Conservation (phyloP, 139 green algal species). For the Picochlorum costavermella region DNA sequence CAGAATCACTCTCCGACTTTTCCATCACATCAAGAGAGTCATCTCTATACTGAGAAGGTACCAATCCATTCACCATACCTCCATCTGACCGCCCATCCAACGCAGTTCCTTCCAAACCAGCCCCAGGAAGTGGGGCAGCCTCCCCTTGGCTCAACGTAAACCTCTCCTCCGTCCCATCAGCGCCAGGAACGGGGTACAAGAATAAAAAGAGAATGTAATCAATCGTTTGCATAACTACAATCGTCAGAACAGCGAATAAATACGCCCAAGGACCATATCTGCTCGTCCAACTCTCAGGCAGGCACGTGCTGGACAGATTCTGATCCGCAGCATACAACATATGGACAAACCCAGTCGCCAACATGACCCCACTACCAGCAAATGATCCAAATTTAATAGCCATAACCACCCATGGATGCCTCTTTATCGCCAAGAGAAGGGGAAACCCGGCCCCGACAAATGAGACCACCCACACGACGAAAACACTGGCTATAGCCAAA, state of each 20-base stretch:
- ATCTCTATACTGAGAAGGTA: neutral
- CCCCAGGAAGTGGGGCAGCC: neutral
- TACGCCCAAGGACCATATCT: constrained; percentile 29
- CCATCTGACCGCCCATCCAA: too few species aligned
- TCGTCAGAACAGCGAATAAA: constrained; percentile 22
- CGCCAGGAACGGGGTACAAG: neutral
- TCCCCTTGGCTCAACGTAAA: neutral
- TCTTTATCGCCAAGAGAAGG: neutral
- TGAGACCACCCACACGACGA: neutral
- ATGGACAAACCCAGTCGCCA: constrained; percentile 47
- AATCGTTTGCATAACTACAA: constrained; percentile 27
- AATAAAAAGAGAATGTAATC: constrained; percentile 12
- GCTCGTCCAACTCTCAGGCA: constrained; percentile 21
- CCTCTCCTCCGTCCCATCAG: neutral
- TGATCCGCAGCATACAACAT: constrained; percentile 30
- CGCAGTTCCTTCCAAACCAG: neutral
- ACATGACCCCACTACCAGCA: constrained; percentile 19
- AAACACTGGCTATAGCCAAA: constrained; percentile 4
- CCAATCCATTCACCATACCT: neutral
- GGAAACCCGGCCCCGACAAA: constrained; percentile 5
- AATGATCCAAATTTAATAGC: constrained; percentile 11
- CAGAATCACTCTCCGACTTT: neutral
- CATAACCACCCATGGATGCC: constrained; percentile 8
- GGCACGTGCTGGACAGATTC: constrained; percentile 23
- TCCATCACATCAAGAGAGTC: neutral